A percentile compares a stretch with the other conserved stretches of the same genome.
Conservation (phyloP, 2,329 filamentous ascomycete genomes). For the Penicillium sp. region DNA sequence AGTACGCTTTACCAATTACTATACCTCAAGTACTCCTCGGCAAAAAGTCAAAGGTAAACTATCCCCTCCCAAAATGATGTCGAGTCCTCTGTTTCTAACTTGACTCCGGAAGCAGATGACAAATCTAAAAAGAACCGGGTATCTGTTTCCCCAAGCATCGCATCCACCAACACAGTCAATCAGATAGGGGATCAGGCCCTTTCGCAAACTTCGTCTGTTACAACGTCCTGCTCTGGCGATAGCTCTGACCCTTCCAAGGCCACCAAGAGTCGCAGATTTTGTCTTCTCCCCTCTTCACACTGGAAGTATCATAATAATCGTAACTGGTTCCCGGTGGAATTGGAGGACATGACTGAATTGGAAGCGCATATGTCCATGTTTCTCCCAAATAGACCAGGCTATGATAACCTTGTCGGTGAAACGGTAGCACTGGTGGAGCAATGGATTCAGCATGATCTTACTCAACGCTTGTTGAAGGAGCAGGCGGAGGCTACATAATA, state of each 20-base stretch:
- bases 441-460: constrained; percentile 57
- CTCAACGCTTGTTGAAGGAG: constrained; percentile 14
- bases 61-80: constrained; percentile 26
- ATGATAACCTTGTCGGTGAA: constrained; percentile 75
- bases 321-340: constrained; percentile 76
- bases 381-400: constrained; percentile 65
- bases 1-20: constrained; percentile 84
- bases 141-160: neutral
- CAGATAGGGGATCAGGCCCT: neutral
- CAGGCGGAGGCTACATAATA: neutral
- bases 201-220: constrained; percentile 10
- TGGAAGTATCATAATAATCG: constrained; percentile 60
- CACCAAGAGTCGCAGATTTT: constrained; percentile 73
- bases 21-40: constrained; percentile 75
- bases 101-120: neutral
- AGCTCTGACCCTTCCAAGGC: constrained; percentile 22
- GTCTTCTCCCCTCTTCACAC: constrained; percentile 65
- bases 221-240: constrained; percentile 7
- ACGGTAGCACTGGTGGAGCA: constrained; percentile 65
- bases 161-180: neutral
- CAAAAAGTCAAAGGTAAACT: constrained; percentile 43
- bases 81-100: constrained; percentile 13
- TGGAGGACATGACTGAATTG: constrained; percentile 82
- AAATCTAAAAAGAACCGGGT: neutral
- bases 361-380: constrained; percentile 83